Evolutionary conservation across 1,284 basidiomycete genomes (phyloP).

Genomic region (Cryptococcus sp.): DNA sequence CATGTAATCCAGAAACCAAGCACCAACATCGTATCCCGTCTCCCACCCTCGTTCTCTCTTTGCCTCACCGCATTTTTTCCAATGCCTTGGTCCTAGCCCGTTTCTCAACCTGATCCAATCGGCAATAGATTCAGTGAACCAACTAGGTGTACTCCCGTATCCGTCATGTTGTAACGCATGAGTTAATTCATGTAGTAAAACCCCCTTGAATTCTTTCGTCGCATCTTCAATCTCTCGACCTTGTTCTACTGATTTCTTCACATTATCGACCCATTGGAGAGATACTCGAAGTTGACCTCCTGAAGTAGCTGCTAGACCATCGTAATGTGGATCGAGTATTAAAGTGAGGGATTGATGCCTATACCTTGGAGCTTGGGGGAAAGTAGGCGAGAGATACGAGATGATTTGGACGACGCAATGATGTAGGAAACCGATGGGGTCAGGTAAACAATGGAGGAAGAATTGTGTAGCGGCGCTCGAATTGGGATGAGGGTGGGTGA

Average conservation of each 20-base stretch:
- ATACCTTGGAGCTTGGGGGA: background rate
- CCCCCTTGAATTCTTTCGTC: constrained; percentile 38
- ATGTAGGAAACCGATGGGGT: constrained; percentile 28
- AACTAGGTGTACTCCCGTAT: constrained; percentile 18
- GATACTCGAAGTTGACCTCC: constrained; percentile 26
- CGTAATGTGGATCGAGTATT: constrained; percentile 7
- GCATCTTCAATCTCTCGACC: constrained; percentile 21
- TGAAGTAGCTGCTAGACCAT: constrained; percentile 29
- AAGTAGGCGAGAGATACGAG: background rate
- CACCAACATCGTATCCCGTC: constrained; percentile 32
- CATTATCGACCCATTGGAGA: constrained; percentile 23
- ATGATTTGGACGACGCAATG: constrained; percentile 23
- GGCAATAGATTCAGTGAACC: constrained; percentile 34
- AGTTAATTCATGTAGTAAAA: constrained; percentile 33
- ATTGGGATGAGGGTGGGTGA: constrained; percentile 16
- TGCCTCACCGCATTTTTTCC: constrained; percentile 28
- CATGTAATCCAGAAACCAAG: constrained; percentile 31
- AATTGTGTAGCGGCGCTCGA: constrained; percentile 16
- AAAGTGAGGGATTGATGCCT: background rate
- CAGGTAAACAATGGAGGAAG: constrained; percentile 29
- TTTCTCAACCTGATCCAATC: constrained; percentile 27
- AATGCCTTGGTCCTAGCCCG: constrained; percentile 28
- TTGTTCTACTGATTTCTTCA: constrained; percentile 15
- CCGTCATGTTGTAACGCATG: constrained; percentile 35
- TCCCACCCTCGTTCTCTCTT: constrained; percentile 27